Base-by-base conservation (phyloP, 2,329 filamentous ascomycete genomes). In the Pseudocercospora eumusae region DNA sequence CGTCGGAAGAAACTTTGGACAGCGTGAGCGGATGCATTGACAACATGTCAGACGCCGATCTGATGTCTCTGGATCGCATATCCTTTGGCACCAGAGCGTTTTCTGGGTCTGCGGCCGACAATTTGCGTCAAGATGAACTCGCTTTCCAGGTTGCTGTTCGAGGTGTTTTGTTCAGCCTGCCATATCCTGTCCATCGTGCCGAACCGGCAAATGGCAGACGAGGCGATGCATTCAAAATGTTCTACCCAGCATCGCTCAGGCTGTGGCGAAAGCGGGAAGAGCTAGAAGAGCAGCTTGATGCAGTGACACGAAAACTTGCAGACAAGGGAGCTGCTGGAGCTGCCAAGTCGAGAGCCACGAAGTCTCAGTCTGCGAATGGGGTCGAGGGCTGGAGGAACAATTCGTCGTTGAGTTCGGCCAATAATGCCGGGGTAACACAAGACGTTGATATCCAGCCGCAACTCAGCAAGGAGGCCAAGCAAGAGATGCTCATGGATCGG, bases 121-220 rank as follows among this genome's bases (percentile, higher is more conserved):
- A 88, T 13, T 78, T 98, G 9, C 88, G 93, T 6, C 93, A 98
- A 75, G 92, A 97, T 66, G 95, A 99, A 73, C 93, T 99, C 73
- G 88, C 90, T 23, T 98, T 97, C 67, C 91, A 99, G 67, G 88
- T 93, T 18, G 92, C 92, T 4, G 91, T 96, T 0, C 86, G 93
- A 11, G 95, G 95, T 0, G 78, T 98, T 55, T 77, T 97, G 0
- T 96, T 96, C 74, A 88, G 87, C 9, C 82, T 99, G 1, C 95
- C 95, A 1, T 85, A 85, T 69, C 93, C 93, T 0, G 95, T 99
- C 9, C 93, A 91, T 74, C 84, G 81, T 74, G 75, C 70, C 68
- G 69, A 78, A 71, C 65, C 73, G 63, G 70, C 74, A 1, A 70
- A 69, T 27, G 76, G 75, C 28, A 64, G 69, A 60, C 50, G 68